Base-by-base conservation (phyloP, 2,329 filamentous ascomycete genomes). In the Albophoma yamanashiensis region DNA sequence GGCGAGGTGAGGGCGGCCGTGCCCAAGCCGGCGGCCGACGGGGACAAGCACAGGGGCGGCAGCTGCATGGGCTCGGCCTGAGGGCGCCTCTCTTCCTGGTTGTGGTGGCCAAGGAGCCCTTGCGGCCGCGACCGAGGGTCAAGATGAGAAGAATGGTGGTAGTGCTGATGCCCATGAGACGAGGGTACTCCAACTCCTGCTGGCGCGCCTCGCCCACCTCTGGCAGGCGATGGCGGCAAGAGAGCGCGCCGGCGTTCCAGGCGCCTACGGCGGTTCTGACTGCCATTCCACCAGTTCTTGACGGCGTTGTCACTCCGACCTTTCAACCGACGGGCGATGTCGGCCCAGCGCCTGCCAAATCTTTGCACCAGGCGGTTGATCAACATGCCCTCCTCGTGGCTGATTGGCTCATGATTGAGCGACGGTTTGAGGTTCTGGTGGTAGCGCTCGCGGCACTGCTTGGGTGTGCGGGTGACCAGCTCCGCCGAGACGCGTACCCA, bases 251-350 rank as follows among this genome's bases (percentile, higher is more conserved):
- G 42, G n/a, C 40, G 50, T 4, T 27, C 25, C 58, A 78, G 72
- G 65, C 86, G 78, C 69, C 79, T 82, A 68, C 88, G 82, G 68
- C 92, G 85, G 76, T 96, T 96, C 82, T 92, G 89, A 71, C 88
- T 90, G 57, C 92, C 92, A 71, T 96, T 96, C 90, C 90, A 96
- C 91, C 92, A 97, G 74, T 97, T 97, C 83, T 97, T 97, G 64
- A 97, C 91, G 36, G 91, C 89, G 69, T 97, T 97, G 78, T 97
- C 92, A 73, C 92, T 96, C 69, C 92, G 88, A 64, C 91, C 91
- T 59, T 88, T 82, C 25, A 97, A 81, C 55, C 85, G 81, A 65
- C 92, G 83, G 53, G 92, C 91, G 69, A 97, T 97, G 71, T 97
- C 91, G 2, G 92, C 92, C 92, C 92, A 97, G 60, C 89, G 85